Base-by-base conservation (phyloP, 371 early-diverging fungal species). In the Mortierella sp. region DNA sequence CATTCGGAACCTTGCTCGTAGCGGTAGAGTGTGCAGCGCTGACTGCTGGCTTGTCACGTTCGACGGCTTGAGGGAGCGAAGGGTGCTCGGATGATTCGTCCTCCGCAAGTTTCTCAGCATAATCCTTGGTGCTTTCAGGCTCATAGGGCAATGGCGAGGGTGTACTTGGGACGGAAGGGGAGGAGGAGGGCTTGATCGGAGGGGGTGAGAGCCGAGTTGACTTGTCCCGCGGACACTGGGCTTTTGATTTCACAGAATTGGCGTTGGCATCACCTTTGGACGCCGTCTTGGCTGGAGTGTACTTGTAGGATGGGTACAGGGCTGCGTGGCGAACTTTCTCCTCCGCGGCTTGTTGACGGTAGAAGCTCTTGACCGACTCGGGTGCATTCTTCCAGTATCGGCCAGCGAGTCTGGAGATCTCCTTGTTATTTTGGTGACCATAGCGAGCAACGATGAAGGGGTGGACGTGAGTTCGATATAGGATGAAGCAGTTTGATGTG, bases 361-460 rank as follows among this genome's bases (percentile, higher is more conserved):
- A 85, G 7, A 56, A 12, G 18, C 29, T 51, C 65, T 85, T 85
- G 71, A 81, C 60, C 10, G 21, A 38, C 41, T 78, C 79, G 14
- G 82, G 75, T 38, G 71, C 77, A 8, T 65, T 41, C 46, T 49
- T 71, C 85, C 85, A 85, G 24, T 65, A 46, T 35, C 55, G 70
- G 4, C 82, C 85, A 21, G 85, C 85, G 24, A 85, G 68, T 35
- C 74, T 58, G 2, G 85, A 85, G n/a, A 85, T 79, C 51, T 76
- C 82, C 54, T 85, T 78, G 72, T 81, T 79, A 41, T 85, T 77
- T 49, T 68, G 82, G 55, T 71, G 70, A 0, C 85, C 85, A 35
- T 74, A 79, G 18, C 12, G 16, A 3, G 71, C 77, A 3, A 79
- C 82, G 38, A 85, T 72, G 48, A 35, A 16, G 0, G 81, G 77